These are phyloP conservation scores for Heliocybe sulcata DNA, from an alignment of 1,284 basidiomycete genomes.

Conservation along the genomic window DNA sequence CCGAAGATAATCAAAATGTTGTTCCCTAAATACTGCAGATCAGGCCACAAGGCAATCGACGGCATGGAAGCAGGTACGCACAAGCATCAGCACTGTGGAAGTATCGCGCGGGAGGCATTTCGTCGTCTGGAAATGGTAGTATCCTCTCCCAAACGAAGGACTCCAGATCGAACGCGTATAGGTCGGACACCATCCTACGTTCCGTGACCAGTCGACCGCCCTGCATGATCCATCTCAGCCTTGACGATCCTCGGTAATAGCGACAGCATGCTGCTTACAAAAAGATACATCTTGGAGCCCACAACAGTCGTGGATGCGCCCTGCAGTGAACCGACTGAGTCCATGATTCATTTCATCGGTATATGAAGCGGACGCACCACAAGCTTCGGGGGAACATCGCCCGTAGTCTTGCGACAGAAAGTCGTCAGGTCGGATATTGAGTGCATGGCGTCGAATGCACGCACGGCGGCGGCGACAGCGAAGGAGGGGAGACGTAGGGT, in stretches of 20 bases:
- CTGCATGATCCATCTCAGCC: slow-evolving; percentile 27
- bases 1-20: slow-evolving; percentile 87
- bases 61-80: slow-evolving; percentile 28
- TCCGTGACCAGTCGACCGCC: slow-evolving; percentile 84
- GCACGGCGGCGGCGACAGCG: slow-evolving; percentile 1
- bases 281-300: slow-evolving; percentile 79
- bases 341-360: slow-evolving; percentile 4
- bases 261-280: slow-evolving; percentile 41
- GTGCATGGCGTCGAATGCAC: slow-evolving; percentile 38
- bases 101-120: slow-evolving; percentile 73
- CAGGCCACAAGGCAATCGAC: slow-evolving; percentile 10
- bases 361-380: slow-evolving; percentile 57
- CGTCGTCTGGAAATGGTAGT: slow-evolving; percentile 53
- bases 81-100: slow-evolving; percentile 90
- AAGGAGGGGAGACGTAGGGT: neutral
- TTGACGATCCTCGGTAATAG: neutral
- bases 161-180: slow-evolving; percentile 81
- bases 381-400: slow-evolving; percentile 83
- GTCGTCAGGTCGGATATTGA: slow-evolving; percentile 86
- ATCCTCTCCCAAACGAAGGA: slow-evolving; percentile 75
- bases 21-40: slow-evolving; percentile 49
- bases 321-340: slow-evolving; percentile 26
- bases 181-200: slow-evolving; percentile 81
- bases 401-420: slow-evolving; percentile 74
- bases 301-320: slow-evolving; percentile 82